Evolutionary conservation across 768 basidiomycete genomes (phyloP).

Genomic region (Phlegmacium glaucopus): DNA sequence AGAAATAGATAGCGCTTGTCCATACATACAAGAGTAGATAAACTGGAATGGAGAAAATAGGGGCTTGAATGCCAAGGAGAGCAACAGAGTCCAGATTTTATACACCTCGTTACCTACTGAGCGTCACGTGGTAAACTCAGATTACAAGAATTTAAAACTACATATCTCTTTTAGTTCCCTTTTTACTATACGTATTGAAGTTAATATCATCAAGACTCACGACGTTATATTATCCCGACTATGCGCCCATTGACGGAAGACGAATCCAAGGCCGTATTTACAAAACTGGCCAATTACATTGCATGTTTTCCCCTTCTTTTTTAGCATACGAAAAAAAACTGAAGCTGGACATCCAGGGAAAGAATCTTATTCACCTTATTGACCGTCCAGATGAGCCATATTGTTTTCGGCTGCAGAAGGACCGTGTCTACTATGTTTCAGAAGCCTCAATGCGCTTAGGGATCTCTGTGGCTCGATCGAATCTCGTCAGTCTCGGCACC

Average conservation of each 20-base stretch:
- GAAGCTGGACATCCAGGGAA: constrained; percentile 59
- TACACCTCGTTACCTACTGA: no score
- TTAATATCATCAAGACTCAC: no score
- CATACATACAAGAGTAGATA: no score
- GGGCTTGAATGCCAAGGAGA: no score
- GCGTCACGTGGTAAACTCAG: no score
- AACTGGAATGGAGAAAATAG: no score
- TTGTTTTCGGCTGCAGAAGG: constrained; percentile 93
- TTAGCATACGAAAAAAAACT: background rate
- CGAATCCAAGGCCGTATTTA: constrained; percentile 94
- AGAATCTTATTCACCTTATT: constrained; percentile 93
- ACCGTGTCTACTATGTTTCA: constrained; percentile 95
- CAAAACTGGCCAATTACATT: constrained; percentile 97
- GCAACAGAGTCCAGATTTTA: no score
- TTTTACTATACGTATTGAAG: no score
- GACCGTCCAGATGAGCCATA: constrained; percentile 93
- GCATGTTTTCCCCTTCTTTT: constrained; percentile 40
- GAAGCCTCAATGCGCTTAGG: constrained; percentile 91
- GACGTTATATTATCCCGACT: constrained; percentile 8
- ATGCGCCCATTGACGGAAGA: constrained; percentile 98
- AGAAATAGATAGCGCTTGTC: no score
- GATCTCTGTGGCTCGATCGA: constrained; percentile 89
- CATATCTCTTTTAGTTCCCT: no score
- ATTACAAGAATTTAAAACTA: no score
- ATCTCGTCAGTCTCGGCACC: constrained; percentile 89